Conservation (phyloP, 768 basidiomycete genomes). For the Xerocomellus amylosporus region DNA sequence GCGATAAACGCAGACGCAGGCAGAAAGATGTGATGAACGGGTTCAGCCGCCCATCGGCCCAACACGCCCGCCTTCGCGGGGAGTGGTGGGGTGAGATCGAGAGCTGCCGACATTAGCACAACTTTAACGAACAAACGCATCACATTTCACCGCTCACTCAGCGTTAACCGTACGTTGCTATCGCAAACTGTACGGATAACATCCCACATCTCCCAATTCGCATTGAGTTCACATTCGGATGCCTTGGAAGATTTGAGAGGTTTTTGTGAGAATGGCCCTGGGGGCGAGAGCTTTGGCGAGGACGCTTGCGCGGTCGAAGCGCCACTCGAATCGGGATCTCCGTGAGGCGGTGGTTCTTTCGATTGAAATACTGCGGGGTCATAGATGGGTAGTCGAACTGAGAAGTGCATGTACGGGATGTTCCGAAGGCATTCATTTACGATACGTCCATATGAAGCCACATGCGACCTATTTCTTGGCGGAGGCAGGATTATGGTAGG, state of each 20-base stretch:
- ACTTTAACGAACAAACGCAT: neutral
- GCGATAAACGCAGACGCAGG: constrained; percentile 92
- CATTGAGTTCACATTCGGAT: constrained; percentile 58
- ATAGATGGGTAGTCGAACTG: constrained; percentile 80
- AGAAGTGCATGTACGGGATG: constrained; percentile 72
- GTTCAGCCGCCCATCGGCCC: constrained; percentile 89
- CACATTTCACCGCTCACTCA: constrained; percentile 61
- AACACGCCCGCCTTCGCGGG: constrained; percentile 75
- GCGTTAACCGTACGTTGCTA: constrained; percentile 68
- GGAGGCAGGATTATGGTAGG: constrained; percentile 84
- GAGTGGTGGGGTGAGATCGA: constrained; percentile 87
- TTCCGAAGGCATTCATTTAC: constrained; percentile 74
- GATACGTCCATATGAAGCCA: constrained; percentile 91
- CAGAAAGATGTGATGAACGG: constrained; percentile 83
- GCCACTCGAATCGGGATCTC: constrained; percentile 31
- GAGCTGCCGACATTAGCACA: constrained; percentile 49
- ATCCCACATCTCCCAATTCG: constrained; percentile 99
- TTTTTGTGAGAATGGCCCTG: constrained; percentile 25
- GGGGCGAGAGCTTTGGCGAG: constrained; percentile 16
- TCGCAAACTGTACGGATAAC: constrained; percentile 86
- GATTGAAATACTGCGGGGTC: constrained; percentile 62
- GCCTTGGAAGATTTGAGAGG: constrained; percentile 32
- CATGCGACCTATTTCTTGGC: constrained; percentile 76
- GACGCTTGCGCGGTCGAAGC: constrained; percentile 19
- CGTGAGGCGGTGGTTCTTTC: constrained; percentile 27